phyloP scores from a whole-genome alignment of 345 rosid genomes.

The Syzygium aqueum region DNA sequence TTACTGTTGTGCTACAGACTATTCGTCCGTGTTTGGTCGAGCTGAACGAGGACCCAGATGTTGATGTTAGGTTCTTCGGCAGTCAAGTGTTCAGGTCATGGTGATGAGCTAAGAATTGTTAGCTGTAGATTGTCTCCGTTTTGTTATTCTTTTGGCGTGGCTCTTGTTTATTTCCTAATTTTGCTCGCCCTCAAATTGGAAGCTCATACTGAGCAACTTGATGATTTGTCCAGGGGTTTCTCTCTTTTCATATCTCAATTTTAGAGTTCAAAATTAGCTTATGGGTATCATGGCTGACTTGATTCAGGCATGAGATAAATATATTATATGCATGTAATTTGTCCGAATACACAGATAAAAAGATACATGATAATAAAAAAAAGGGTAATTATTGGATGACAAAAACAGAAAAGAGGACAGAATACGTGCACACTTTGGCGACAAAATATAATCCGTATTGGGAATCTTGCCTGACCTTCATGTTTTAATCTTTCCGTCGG shows the following conservation, averaged over 20 bases:
- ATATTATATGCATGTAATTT: neutral
- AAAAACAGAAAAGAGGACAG: neutral
- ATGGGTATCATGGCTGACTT: neutral
- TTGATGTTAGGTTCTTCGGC: constrained; percentile 67
- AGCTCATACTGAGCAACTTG: neutral
- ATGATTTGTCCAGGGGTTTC: neutral
- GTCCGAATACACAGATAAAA: neutral
- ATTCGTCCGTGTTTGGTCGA: constrained; percentile 64
- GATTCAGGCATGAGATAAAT: neutral
- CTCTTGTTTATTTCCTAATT: neutral
- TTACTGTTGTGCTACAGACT: too few species aligned
- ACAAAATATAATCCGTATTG: neutral
- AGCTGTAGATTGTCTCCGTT: neutral
- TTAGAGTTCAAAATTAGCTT: neutral
- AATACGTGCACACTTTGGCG: neutral
- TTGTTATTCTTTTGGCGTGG: neutral
- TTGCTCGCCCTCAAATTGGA: neutral
- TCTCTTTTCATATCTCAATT: neutral
- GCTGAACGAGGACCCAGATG: constrained; percentile 70
- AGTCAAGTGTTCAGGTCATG: constrained; percentile 44
- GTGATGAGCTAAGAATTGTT: constrained; percentile 35
- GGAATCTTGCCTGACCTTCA: neutral
- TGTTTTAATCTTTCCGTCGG: too few species aligned
- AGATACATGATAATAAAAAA: neutral
- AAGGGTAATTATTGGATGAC: neutral